phyloP scores from a whole-genome alignment of 768 basidiomycete species.

The Kwoniella pini region DNA sequence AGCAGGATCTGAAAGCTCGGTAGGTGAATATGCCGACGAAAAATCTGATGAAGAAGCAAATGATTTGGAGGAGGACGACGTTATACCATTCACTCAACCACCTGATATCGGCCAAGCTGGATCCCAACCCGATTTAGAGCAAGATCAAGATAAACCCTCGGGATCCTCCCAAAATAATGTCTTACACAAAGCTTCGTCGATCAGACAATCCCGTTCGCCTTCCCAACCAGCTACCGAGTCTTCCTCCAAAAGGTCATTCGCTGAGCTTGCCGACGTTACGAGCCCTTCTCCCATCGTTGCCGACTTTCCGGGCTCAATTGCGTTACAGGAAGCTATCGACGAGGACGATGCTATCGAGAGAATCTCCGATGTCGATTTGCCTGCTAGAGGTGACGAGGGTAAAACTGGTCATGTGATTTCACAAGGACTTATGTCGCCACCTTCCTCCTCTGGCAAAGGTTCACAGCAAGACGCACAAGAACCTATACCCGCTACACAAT shows the following conservation, averaged over 20 bases:
- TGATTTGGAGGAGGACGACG: conserved; percentile 43
- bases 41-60: conserved; percentile 31
- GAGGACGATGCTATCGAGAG: conserved; percentile 21
- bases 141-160: not conserved
- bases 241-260: conserved; percentile 15
- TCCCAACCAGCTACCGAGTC: no score
- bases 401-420: conserved; percentile 17
- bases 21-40: conserved; percentile 29
- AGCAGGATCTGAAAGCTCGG: conserved; percentile 31
- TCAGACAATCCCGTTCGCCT: no score
- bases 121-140: no score
- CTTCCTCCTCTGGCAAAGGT: conserved; percentile 7
- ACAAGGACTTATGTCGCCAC: conserved; percentile 22
- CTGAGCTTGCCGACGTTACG: conserved; percentile 15
- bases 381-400: not conserved
- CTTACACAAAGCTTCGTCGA: not conserved
- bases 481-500: conserved; percentile 11
- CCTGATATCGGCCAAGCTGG: not conserved
- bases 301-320: conserved; percentile 22
- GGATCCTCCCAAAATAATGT: conserved; percentile 7
- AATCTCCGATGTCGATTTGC: not conserved
- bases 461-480: not conserved
- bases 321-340: conserved; percentile 24
- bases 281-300: conserved; percentile 14
- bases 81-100: conserved; percentile 17